These are phyloP conservation scores for Brassica cretica DNA, from an alignment of 345 rosid genomes.

Conservation along the genomic window DNA sequence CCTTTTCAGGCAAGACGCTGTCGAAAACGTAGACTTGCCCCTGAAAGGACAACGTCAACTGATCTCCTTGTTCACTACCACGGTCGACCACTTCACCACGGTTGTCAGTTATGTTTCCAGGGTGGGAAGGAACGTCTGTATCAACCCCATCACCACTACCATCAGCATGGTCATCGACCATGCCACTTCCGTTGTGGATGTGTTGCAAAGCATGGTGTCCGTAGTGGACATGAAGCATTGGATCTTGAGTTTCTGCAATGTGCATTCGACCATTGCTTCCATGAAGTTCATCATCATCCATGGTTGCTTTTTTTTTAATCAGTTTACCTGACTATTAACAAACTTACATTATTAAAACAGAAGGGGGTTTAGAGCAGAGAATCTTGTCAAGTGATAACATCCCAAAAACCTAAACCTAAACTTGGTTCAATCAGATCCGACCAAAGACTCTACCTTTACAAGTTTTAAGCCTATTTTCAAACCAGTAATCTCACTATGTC, in stretches of 20 bases:
- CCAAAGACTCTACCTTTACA: not conserved
- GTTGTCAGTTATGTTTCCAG: constrained; percentile 48
- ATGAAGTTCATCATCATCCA: constrained; percentile 56
- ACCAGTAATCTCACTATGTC: not conserved
- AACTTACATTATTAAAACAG: not conserved
- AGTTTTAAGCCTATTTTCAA: not conserved
- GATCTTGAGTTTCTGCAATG: constrained; percentile 46
- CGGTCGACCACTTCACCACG: constrained; percentile 46
- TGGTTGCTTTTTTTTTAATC: constrained; percentile 28
- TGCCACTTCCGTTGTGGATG: constrained; percentile 43
- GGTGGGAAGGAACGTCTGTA: constrained; percentile 55
- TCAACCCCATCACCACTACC: constrained; percentile 44
- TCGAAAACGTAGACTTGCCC: constrained; percentile 83
- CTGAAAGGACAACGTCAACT: constrained; percentile 68
- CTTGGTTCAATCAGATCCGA: constrained; percentile 20
- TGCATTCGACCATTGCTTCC: constrained; percentile 47
- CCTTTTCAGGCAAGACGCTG: constrained; percentile 70
- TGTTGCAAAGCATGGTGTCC: constrained; percentile 49
- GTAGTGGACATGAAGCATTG: constrained; percentile 47
- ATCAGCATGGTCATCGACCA: constrained; percentile 47
- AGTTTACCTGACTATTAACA: constrained; percentile 9
- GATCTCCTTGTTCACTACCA: constrained; percentile 54
- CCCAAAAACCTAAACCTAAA: not conserved
- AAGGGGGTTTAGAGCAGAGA: not conserved
- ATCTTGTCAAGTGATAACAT: not conserved